Base-by-base conservation (phyloP, 164 flowering plant genomes). In the Piper betle region DNA sequence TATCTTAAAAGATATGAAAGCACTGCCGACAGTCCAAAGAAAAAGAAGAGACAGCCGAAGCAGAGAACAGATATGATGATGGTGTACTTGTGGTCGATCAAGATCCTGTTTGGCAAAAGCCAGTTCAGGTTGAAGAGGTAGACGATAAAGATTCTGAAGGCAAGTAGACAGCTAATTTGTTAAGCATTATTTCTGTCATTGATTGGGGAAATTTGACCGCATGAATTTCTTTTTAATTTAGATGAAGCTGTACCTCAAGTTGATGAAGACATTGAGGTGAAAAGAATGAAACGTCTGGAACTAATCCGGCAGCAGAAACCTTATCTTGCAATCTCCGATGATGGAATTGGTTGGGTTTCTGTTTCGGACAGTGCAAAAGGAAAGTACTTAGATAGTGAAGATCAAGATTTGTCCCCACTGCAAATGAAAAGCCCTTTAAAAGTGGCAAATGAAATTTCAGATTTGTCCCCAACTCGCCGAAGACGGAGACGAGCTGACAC, bases 291-390 rank as follows among this genome's bases (percentile, higher is more conserved):
- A 75, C 81, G 92, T 71, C 64, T 87, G 67, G 98, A 93, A 66
- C 81, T 67, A 53, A 52, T 87, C 53, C 85, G 80, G 48, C 52
- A 78, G 1, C 72, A 66, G 58, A 81, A 89, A 13, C 80, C 91
- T 5, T 82, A 82, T 64, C 76, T 82, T 71, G 73, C 76, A n/a
- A 75, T 87, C 52, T 84, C 94, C 39, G 96, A 86, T 68, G 97
- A 93, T 73, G 98, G 97, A 55, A 93, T 97, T 71, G 98, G 98
- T 17, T 93, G 98, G 97, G 80, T 87, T 63, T 48, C 96, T 5
- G 61, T 93, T 0, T 76, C 88, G 16, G 78, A 75, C 59, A 54
- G 66, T 64, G 78, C 15, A 71, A 66, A 19, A 54, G 0, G 6
- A 38, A 65, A 2, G 55, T 57, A 53, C 58, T 48, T 15, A 18